Percentiles rank a stretch among this genome's conserved stretches.
Evolutionary conservation across 805 yeast species (phyloP).

Genomic region (Zygosaccharomyces bisporus): DNA sequence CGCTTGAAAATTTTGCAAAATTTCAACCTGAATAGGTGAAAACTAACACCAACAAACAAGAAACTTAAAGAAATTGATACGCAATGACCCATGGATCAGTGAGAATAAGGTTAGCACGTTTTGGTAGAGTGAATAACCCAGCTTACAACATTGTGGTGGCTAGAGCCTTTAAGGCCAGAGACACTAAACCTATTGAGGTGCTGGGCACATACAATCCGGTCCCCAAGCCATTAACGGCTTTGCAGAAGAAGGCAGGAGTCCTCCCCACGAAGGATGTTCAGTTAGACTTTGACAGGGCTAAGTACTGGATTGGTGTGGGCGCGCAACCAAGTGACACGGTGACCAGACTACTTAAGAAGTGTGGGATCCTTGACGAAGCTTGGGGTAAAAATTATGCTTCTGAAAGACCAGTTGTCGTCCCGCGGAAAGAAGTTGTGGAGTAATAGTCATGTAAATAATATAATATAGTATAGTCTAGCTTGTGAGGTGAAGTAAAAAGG

Average conservation of each 20-base stretch:
- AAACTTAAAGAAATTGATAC: neutral
- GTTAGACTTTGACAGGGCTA: slow-evolving; percentile 82
- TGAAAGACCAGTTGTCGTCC: slow-evolving; percentile 23
- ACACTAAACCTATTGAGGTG: slow-evolving; percentile 88
- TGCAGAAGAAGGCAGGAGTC: slow-evolving; percentile 51
- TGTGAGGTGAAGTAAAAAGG: neutral
- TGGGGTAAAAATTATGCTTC: slow-evolving; percentile 25
- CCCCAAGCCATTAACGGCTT: slow-evolving; percentile 57
- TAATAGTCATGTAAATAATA: slow-evolving; percentile 8
- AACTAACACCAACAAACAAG: neutral
- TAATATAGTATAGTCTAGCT: slow-evolving; percentile 2
- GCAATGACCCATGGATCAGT: slow-evolving; percentile 55
- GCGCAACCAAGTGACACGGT: slow-evolving; percentile 91
- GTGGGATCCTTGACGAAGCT: slow-evolving; percentile 47
- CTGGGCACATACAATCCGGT: slow-evolving; percentile 89
- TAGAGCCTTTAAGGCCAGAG: slow-evolving; percentile 69
- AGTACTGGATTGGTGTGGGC: slow-evolving; percentile 97
- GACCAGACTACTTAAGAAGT: slow-evolving; percentile 67
- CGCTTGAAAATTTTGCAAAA: slow-evolving; percentile 12
- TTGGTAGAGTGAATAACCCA: slow-evolving; percentile 87
- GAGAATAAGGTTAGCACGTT: slow-evolving; percentile 85
- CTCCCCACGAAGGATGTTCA: slow-evolving; percentile 72
- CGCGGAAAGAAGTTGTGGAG: slow-evolving; percentile 27
- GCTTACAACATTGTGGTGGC: slow-evolving; percentile 90
- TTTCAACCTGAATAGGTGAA: neutral